Percentiles rank a stretch among this genome's conserved stretches.
These are phyloP conservation scores for Rhazya stricta DNA, from an alignment of 257 asterid species.

Conservation along the genomic window DNA sequence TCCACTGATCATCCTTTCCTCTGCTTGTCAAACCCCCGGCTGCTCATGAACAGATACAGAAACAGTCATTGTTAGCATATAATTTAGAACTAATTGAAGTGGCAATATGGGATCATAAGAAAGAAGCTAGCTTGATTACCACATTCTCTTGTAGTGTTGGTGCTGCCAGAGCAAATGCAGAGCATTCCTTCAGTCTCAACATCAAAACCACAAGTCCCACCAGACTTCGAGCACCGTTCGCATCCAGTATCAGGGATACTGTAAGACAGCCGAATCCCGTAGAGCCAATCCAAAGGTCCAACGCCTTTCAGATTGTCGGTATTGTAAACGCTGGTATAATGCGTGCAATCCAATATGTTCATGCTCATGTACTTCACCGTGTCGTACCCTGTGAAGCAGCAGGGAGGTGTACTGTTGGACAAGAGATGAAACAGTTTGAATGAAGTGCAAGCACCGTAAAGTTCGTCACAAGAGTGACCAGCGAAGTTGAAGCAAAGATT, in stretches of 20 bases:
- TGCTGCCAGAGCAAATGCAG: conserved; percentile 61
- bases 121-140: conserved; percentile 29
- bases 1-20: not conserved
- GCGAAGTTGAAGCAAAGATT: conserved; percentile 68
- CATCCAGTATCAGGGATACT: conserved; percentile 68
- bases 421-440: conserved; percentile 64
- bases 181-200: conserved; percentile 64
- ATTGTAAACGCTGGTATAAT: conserved; percentile 72
- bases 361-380: conserved; percentile 81
- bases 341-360: conserved; percentile 81
- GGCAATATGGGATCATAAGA: not conserved
- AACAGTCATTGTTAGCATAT: no score
- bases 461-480: conserved; percentile 82
- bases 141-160: conserved; percentile 63
- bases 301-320: conserved; percentile 57
- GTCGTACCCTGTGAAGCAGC: conserved; percentile 73
- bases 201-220: conserved; percentile 83
- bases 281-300: conserved; percentile 77
- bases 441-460: conserved; percentile 63
- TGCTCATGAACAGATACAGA: not conserved
- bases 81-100: no score
- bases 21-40: conserved; percentile 4
- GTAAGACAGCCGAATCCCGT: conserved; percentile 65
- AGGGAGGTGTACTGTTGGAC: conserved; percentile 52
- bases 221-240: conserved; percentile 51